Evolutionary conservation across 2,329 filamentous ascomycete species (phyloP).

Genomic region (Helminthosporium solani): DNA sequence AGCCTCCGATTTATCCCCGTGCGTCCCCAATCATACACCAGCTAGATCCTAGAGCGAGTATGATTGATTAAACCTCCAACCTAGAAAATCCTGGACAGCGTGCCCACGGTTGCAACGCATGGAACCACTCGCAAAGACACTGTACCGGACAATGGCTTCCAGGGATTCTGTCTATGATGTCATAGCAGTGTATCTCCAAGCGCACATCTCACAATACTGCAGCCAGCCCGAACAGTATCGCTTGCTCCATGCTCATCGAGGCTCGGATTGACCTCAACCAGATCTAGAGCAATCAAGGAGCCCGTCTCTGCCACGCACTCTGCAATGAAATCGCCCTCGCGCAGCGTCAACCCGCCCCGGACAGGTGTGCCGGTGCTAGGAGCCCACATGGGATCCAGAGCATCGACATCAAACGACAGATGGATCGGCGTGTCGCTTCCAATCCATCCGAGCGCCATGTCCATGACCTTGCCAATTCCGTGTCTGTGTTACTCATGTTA

Average conservation of each 20-base stretch:
- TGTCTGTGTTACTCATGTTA: conserved; percentile 55
- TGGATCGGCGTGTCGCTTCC: conserved; percentile 94
- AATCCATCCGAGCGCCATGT: conserved; percentile 97
- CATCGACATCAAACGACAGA: conserved; percentile 95
- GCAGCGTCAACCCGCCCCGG: conserved; percentile 84
- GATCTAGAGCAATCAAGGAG: conserved; percentile 57
- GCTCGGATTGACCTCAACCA: conserved; percentile 57
- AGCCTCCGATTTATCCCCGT: background rate
- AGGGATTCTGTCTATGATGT: conserved; percentile 10
- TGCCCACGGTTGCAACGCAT: too few relatives aligned
- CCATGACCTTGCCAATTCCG: conserved; percentile 93
- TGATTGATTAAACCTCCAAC: too few relatives aligned
- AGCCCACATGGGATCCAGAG: conserved; percentile 92
- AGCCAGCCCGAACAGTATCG: conserved; percentile 88
- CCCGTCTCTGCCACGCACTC: conserved; percentile 62
- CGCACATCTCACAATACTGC: conserved; percentile 86
- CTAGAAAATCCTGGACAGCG: too few relatives aligned
- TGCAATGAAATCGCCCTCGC: conserved; percentile 96
- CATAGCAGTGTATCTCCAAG: conserved; percentile 87
- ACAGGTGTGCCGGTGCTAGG: conserved; percentile 95
- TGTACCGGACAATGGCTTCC: too few relatives aligned
- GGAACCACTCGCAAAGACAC: too few relatives aligned
- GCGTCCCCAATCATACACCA: too few relatives aligned
- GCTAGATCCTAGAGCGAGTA: too few relatives aligned
- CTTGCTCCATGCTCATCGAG: conserved; percentile 61